phyloP scores from a whole-genome alignment of 306 rosid genomes.

The Vachellia collinsii region DNA sequence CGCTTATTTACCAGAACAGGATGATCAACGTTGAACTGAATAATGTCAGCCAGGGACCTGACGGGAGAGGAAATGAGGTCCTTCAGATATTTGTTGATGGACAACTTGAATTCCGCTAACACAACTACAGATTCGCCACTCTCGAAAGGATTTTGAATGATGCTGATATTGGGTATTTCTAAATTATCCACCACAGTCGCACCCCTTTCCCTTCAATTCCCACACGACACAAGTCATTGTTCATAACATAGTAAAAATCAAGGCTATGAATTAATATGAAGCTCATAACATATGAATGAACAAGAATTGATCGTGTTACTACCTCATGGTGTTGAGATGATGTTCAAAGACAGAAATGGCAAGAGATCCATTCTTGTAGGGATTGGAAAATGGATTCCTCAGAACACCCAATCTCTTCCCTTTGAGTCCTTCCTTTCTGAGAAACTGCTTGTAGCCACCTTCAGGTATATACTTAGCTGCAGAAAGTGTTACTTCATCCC shows the following conservation, averaged over 20 bases:
- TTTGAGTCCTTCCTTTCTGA: constrained; percentile 53
- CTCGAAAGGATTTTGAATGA: constrained; percentile 32
- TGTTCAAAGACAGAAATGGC: constrained; percentile 52
- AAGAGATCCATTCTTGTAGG: constrained; percentile 38
- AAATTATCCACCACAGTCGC: constrained; percentile 66
- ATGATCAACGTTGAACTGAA: constrained; percentile 54
- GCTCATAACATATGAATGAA: not conserved
- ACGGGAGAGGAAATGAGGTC: constrained; percentile 52
- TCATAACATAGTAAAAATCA: not conserved
- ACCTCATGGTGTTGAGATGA: constrained; percentile 53
- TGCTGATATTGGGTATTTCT: constrained; percentile 51
- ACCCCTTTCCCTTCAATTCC: constrained; percentile 53
- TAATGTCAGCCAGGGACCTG: constrained; percentile 56
- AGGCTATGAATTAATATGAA: not conserved
- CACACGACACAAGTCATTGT: not conserved
- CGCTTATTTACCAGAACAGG: constrained; percentile 14
- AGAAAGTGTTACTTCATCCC: constrained; percentile 59
- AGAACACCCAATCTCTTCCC: constrained; percentile 75
- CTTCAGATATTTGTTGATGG: constrained; percentile 50
- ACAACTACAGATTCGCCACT: constrained; percentile 48
- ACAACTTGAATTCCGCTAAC: constrained; percentile 53
- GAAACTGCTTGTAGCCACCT: constrained; percentile 65
- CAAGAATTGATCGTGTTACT: not conserved
- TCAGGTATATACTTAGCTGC: constrained; percentile 55
- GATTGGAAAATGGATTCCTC: constrained; percentile 51